Conservation (phyloP, 1,139 yeast species). For the Lizanozyma gosingica region DNA sequence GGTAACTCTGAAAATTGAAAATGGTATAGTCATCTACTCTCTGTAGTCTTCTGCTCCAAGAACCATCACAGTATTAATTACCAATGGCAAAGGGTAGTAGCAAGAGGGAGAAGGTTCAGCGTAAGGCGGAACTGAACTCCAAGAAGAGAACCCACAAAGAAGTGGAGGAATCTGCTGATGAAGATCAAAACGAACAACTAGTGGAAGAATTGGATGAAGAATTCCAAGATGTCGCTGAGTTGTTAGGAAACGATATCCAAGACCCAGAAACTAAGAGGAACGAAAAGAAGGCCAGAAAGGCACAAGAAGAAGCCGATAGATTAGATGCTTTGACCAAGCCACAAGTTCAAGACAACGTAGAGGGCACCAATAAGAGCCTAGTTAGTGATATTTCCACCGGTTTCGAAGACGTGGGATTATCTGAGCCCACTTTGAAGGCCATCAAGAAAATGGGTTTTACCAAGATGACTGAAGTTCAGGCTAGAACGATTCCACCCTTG, state of each 20-base stretch:
- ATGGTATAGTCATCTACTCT: background rate
- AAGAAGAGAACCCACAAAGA: background rate
- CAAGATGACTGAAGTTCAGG: constrained; percentile 88
- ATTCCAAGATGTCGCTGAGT: constrained; percentile 46
- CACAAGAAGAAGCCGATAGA: constrained; percentile 13
- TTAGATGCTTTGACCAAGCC: constrained; percentile 16
- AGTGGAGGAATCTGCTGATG: constrained; percentile 9
- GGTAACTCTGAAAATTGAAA: background rate
- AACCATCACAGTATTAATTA: no score
- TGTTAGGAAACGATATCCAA: constrained; percentile 35
- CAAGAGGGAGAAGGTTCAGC: background rate
- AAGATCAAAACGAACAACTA: constrained; percentile 31
- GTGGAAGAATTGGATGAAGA: constrained; percentile 44
- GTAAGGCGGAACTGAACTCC: background rate
- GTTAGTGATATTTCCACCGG: constrained; percentile 31
- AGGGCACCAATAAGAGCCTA: constrained; percentile 2
- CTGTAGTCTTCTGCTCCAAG: background rate
- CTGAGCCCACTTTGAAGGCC: constrained; percentile 74
- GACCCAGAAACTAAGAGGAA: constrained; percentile 28
- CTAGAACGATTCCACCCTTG: constrained; percentile 89
- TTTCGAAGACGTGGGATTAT: constrained; percentile 51
- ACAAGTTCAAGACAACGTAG: constrained; percentile 10
- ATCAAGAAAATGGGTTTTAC: constrained; percentile 80
- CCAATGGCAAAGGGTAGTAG: background rate
- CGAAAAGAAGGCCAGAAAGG: constrained; percentile 13